These are phyloP conservation scores for Diaporthe helianthi DNA, from an alignment of 2,329 filamentous ascomycete species.

Conservation along the genomic window DNA sequence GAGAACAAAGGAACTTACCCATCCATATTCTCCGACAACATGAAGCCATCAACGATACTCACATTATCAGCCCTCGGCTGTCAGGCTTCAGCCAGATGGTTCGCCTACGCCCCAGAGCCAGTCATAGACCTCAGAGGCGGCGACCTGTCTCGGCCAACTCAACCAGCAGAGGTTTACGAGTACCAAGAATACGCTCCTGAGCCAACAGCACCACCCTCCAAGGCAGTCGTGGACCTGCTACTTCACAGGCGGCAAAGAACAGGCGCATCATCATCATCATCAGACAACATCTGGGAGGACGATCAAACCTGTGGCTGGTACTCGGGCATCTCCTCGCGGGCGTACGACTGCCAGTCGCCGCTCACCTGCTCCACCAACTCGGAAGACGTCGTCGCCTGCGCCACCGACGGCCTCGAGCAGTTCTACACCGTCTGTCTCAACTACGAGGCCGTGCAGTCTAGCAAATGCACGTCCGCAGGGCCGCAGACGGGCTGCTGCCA, in stretches of 20 bases:
- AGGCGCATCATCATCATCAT: constrained; percentile 16
- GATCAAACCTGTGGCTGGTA: constrained; percentile 41
- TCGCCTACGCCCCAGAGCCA: constrained; percentile 25
- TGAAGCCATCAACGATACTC: constrained; percentile 28
- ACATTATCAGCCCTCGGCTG: constrained; percentile 9
- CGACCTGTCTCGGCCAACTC: constrained; percentile 27
- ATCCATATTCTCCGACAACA: constrained; percentile 4
- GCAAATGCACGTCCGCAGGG: constrained; percentile 41
- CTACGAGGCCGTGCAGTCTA: constrained; percentile 41
- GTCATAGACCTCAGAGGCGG: constrained; percentile 23
- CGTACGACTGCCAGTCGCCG: constrained; percentile 21
- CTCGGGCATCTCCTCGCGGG: constrained; percentile 38
- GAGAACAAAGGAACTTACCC: constrained; percentile 4
- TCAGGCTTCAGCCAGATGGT: constrained; percentile 24
- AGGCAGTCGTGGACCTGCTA: constrained; percentile 37
- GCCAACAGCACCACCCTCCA: constrained; percentile 29
- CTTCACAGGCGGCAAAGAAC: constrained; percentile 31
- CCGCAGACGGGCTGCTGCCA: constrained; percentile 48
- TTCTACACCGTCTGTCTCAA: constrained; percentile 48
- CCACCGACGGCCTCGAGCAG: constrained; percentile 39
- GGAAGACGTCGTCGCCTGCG: constrained; percentile 47
- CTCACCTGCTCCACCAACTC: constrained; percentile 43
- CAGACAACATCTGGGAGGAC: constrained; percentile 38
- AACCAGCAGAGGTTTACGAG: constrained; percentile 8
- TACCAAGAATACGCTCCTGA: constrained; percentile 14